Percentiles rank a stretch among this genome's conserved stretches.
These are phyloP conservation scores for Monilinia fructigena DNA, from an alignment of 2,329 filamentous ascomycete genomes.

Conservation along the genomic window DNA sequence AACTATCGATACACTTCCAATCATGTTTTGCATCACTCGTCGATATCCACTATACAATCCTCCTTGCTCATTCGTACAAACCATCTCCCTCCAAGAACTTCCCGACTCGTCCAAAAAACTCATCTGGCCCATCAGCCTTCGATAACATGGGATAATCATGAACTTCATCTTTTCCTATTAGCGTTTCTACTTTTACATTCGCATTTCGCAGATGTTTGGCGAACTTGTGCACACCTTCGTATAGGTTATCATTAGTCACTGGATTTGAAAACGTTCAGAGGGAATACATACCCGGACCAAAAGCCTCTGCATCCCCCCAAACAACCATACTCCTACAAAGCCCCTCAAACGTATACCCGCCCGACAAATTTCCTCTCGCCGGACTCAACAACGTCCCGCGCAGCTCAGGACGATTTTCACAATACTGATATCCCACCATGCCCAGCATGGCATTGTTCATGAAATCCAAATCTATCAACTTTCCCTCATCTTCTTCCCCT, in stretches of 20 bases:
- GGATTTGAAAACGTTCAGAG: not conserved
- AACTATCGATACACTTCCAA: not conserved
- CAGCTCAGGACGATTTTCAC: conserved; percentile 1
- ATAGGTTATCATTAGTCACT: not conserved
- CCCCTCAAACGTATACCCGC: not conserved
- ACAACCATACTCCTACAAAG: conserved; percentile 7
- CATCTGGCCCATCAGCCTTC: not conserved
- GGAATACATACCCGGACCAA: not conserved
- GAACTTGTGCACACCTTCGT: not conserved
- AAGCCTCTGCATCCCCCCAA: not conserved
- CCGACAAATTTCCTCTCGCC: not conserved
- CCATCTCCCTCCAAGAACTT: not conserved
- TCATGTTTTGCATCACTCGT: not conserved
- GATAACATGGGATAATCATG: not conserved
- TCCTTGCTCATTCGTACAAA: not conserved
- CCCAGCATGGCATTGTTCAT: not conserved
- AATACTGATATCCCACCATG: conserved; percentile 1
- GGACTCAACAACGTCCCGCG: not conserved
- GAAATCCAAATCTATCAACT: not conserved
- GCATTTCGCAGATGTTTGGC: not conserved
- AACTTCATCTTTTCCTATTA: conserved; percentile 1
- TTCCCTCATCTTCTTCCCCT: not conserved
- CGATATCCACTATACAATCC: not conserved
- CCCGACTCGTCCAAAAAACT: not conserved
- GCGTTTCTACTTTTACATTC: not conserved